Percentiles rank a stretch among this genome's conserved stretches.
Evolutionary conservation across 2,329 filamentous ascomycete genomes (phyloP).

Genomic region (Atkinsonella hypoxylon): DNA sequence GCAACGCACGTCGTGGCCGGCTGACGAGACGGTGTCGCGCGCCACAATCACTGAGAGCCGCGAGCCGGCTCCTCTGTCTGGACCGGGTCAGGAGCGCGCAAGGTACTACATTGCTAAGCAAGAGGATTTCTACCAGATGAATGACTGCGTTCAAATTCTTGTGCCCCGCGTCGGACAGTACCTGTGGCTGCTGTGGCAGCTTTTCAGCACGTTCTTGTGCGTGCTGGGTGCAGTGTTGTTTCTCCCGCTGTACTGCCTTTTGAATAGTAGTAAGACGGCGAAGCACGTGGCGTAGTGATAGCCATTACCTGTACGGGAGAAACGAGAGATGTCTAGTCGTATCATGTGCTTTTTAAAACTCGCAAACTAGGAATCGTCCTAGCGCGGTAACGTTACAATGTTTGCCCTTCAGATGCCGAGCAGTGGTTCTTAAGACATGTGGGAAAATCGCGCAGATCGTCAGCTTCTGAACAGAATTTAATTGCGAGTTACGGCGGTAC

Average conservation of each 20-base stretch:
- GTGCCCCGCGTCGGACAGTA: conserved; percentile 44
- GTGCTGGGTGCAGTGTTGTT: conserved; percentile 40
- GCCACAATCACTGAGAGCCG: conserved; percentile 5
- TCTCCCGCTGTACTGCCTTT: conserved; percentile 21
- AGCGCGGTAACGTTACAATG: no score
- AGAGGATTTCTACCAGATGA: conserved; percentile 71
- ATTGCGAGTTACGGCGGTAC: no score
- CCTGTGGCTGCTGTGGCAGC: conserved; percentile 47
- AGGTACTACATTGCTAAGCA: conserved; percentile 63
- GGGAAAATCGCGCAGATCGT: no score
- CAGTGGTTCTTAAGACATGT: no score
- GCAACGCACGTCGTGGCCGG: conserved; percentile 24
- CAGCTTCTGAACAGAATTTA: no score
- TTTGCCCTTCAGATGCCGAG: no score
- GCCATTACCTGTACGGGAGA: no score
- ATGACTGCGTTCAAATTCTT: conserved; percentile 64
- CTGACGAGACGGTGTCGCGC: conserved; percentile 4
- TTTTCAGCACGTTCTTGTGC: conserved; percentile 53
- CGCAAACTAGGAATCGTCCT: no score
- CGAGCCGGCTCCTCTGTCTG: conserved; percentile 8
- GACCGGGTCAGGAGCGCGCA: conserved; percentile 12
- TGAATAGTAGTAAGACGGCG: conserved; percentile 14
- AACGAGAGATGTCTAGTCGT: no score
- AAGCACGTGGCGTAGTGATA: conserved; percentile 8
- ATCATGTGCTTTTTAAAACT: no score